A percentile compares a stretch with the other conserved stretches of the same genome.
phyloP scores from a whole-genome alignment of 495 filamentous ascomycete species.

The Penicillium waksmanii region DNA sequence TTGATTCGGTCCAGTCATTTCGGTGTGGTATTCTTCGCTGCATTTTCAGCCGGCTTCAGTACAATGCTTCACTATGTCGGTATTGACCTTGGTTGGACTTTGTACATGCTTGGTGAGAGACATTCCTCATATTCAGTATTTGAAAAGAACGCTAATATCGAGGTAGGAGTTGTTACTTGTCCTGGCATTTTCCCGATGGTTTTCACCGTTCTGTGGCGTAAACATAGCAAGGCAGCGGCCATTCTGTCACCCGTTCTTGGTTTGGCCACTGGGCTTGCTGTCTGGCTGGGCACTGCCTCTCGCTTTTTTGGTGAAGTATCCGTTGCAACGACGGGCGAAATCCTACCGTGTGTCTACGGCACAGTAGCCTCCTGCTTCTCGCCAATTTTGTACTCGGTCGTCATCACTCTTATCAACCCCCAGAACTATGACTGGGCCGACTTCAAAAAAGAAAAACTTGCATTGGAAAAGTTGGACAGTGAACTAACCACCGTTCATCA shows the following conservation, averaged over 20 bases:
- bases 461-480: slow-evolving; percentile 34
- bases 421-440: slow-evolving; percentile 42
- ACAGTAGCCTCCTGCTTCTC: slow-evolving; percentile 45
- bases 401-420: slow-evolving; percentile 38
- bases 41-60: slow-evolving; percentile 42
- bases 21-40: slow-evolving; percentile 50
- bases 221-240: slow-evolving; percentile 47
- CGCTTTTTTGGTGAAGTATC: slow-evolving; percentile 47
- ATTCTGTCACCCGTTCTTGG: slow-evolving; percentile 49
- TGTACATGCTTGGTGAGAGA: slow-evolving; percentile 44
- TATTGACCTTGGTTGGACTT: slow-evolving; percentile 37
- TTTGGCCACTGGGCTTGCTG: slow-evolving; percentile 44
- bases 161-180: slow-evolving; percentile 42
- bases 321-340: slow-evolving; percentile 49
- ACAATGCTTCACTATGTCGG: slow-evolving; percentile 46
- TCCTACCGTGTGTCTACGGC: slow-evolving; percentile 49
- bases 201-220: slow-evolving; percentile 53
- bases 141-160: slow-evolving; percentile 1
- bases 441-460: slow-evolving; percentile 41
- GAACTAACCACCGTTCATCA: slow-evolving; percentile 29
- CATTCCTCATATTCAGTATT: not conserved
- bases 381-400: slow-evolving; percentile 37
- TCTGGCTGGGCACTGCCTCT: slow-evolving; percentile 51
- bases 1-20: slow-evolving; percentile 44
- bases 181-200: slow-evolving; percentile 54